Evolutionary conservation across 352 stramenopile genomes (phyloP), one percentile per base, ranked within the genome.

Genomic region (Thalassiosira exigua): DNA sequence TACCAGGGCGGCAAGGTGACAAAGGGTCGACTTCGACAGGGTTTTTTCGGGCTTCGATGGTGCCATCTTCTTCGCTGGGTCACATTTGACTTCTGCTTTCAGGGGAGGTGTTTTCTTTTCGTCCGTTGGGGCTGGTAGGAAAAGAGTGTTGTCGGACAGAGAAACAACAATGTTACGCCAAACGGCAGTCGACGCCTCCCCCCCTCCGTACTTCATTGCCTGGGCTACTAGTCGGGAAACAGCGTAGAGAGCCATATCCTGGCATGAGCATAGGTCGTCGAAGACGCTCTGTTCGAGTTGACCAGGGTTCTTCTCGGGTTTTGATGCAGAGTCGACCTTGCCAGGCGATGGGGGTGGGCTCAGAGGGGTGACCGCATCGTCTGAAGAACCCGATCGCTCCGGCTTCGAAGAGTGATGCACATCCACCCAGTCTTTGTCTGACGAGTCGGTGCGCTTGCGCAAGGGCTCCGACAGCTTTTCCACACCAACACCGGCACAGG

Each of bases 131-230:
- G 17, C n/a, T 21, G 52, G 51, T 42, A 29, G 50, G 22, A 48
- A 39, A 5, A 53, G 21, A 48, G 24, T 22, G n/a, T 60, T 69
- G 21, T 59, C 69, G 44, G 75, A 80, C 11, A 79, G 48, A 19
- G 77, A 73, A 48, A 67, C 26, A 51, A 93, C 48, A 44, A 93
- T 67, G 46, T 44, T 79, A 30, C 82, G 62, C 87, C 87, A 94
- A 17, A 93, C 64, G 9, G 76, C 19, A 11, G 86, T 91, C 32
- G 87, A 91, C 14, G 80, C 72, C 81, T 92, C 89, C 19, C 85
- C 89, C 32, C 87, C 89, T 39, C 85, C 87, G 33, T 82, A 77
- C 53, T 83, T 89, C 89, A 94, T 93, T 1, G 85, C 83, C 69
- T 88, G 84, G 3, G 74, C 76, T 12, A 94, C 81, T 22, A 94